A percentile compares a stretch with the other conserved stretches of the same genome.
These are phyloP conservation scores for Barbarea vulgaris DNA, from an alignment of 345 rosid genomes.

Conservation along the genomic window DNA sequence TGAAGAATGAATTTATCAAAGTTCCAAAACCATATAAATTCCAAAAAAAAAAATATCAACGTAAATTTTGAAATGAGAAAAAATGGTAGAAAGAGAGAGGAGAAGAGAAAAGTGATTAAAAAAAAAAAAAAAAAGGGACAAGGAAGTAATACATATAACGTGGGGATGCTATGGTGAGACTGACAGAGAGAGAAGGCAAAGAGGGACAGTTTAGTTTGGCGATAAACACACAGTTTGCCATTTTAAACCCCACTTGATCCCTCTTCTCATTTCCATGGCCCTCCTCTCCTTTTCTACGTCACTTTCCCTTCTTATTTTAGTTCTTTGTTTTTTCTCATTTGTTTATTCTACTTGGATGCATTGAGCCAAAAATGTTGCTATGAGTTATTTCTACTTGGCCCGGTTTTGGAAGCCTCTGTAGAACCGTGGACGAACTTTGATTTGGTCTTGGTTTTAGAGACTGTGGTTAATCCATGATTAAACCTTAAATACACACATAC, in stretches of 20 bases:
- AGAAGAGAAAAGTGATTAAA: constrained; percentile 9
- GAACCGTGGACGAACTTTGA: constrained; percentile 9
- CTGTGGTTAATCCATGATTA: background rate
- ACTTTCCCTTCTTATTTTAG: constrained; percentile 30
- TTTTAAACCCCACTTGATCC: constrained; percentile 46
- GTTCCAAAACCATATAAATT: background rate
- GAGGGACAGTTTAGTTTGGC: constrained; percentile 44
- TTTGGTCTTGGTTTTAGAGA: background rate
- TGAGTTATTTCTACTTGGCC: constrained; percentile 16
- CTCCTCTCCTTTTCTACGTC: constrained; percentile 37
- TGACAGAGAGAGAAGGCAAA: constrained; percentile 41
- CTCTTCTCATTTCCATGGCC: constrained; percentile 33
- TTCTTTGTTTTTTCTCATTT: constrained; percentile 19
- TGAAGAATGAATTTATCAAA: background rate
- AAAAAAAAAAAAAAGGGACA: constrained; percentile 29
- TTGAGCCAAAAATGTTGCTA: constrained; percentile 24
- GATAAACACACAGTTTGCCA: constrained; percentile 41
- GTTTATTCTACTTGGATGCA: constrained; percentile 14
- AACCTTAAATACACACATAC: too few species aligned
- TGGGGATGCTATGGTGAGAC: constrained; percentile 45
- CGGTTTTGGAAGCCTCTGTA: constrained; percentile 26
- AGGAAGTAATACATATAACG: constrained; percentile 37
- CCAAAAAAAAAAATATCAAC: background rate
- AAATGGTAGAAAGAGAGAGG: background rate
- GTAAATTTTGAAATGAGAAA: background rate